Conservation (phyloP, 1,284 basidiomycete genomes). For the Gymnopus androsaceus region DNA sequence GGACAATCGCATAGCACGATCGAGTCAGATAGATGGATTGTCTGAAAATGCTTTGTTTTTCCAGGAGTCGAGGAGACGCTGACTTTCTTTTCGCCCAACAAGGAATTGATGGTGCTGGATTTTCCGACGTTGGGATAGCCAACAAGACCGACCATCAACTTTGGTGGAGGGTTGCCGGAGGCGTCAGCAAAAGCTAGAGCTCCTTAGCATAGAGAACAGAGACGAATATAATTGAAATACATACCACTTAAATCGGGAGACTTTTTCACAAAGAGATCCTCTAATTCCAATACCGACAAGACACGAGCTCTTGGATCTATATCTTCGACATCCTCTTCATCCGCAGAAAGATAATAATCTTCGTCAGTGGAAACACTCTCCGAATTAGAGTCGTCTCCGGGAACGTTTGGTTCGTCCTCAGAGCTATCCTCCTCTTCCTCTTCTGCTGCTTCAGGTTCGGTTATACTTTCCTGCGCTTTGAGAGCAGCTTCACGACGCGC, state of each 20-base stretch:
- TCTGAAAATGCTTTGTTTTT: slow-evolving; percentile 99
- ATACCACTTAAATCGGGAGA: slow-evolving; percentile 79
- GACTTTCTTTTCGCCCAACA: slow-evolving; percentile 95
- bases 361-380: slow-evolving; percentile 34
- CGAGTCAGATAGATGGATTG: slow-evolving; percentile 86
- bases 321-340: slow-evolving; percentile 56
- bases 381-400: slow-evolving; percentile 27
- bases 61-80: slow-evolving; percentile 97
- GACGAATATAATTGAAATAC: slow-evolving; percentile 22
- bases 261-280: slow-evolving; percentile 77
- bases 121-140: slow-evolving; percentile 99
- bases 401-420: slow-evolving; percentile 26
- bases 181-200: slow-evolving; percentile 65
- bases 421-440: slow-evolving; percentile 30
- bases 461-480: slow-evolving; percentile 14
- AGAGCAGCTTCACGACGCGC: slow-evolving; percentile 59
- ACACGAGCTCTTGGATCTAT: slow-evolving; percentile 78
- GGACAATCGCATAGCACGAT: slow-evolving; percentile 98
- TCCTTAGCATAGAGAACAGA: slow-evolving; percentile 2
- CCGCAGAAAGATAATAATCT: slow-evolving; percentile 45
- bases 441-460: slow-evolving; percentile 29
- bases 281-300: slow-evolving; percentile 86
- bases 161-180: slow-evolving; percentile 62
- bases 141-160: slow-evolving; percentile 89
- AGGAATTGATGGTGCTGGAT: slow-evolving; percentile 94